Base-by-base conservation (phyloP, 805 yeast species). In the Zygotorulaspora chibaensis region DNA sequence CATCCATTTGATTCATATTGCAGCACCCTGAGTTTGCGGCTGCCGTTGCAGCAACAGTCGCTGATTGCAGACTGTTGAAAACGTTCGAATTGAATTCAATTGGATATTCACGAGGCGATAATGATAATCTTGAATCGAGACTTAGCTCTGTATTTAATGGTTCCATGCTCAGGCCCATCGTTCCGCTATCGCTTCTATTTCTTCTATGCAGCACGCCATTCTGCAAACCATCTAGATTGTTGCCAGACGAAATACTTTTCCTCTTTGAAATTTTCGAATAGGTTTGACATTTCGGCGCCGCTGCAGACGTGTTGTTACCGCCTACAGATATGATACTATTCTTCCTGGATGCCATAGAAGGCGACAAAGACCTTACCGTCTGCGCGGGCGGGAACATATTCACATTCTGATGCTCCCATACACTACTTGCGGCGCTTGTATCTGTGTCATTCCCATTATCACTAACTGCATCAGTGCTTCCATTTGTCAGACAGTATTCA, bases 251-350 rank as follows among this genome's bases (percentile, higher is more conserved):
- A 34, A 36, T 38, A 37, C 51, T 44, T 37, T 48, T 43, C 27
- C 48, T 40, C 37, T 50, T 50, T 29, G 40, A 31, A 30, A 38
- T 34, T 20, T 42, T 47, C 11, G n/a, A 17, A 35, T 35, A 31
- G 9, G 38, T 40, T 13, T 40, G 26, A 18, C 25, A 18, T 29
- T 42, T 45, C 33, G 38, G 29, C 12, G 40, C 44, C 5, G 13
- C 9, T 4, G 6, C 36, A 5, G 16, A 11, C 8, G 40, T 45
- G 34, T 42, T 44, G 15, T 35, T 36, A 39, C 49, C 42, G 11
- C 48, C 52, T n/a, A 48, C 18, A 9, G 52, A 48, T 11, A 48
- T 48, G 23, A 48, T 43, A 17, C 52, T 48, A 34, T 40, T 40
- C 33, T 45, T 45, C 40, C 52, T 44, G 6, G 52, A 48, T 11